Evolutionary conservation across 805 yeast species (phyloP).

Genomic region (Metschnikowia vanudenii): DNA sequence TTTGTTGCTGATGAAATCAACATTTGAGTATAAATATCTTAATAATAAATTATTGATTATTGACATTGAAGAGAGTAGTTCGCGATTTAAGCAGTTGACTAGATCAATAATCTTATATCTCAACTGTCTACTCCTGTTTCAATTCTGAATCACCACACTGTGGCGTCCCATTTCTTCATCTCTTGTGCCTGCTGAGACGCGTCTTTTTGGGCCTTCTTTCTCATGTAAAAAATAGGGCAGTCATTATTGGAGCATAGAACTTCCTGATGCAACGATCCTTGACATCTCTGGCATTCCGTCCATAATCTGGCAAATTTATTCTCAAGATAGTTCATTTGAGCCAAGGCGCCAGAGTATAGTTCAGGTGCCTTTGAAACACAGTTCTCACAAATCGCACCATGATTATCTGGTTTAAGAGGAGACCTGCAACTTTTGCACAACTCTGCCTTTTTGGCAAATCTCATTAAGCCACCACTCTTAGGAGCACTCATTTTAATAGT

Average conservation of each 20-base stretch:
- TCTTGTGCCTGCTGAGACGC: conserved; percentile 56
- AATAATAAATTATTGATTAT: too few relatives aligned
- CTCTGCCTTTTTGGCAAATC: conserved; percentile 85
- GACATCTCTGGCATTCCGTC: conserved; percentile 98
- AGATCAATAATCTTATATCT: background rate
- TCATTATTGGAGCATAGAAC: conserved; percentile 93
- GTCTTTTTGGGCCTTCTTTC: conserved; percentile 82
- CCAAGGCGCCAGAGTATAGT: conserved; percentile 76
- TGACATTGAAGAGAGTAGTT: too few relatives aligned
- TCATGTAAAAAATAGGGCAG: conserved; percentile 97
- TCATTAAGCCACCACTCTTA: conserved; percentile 84
- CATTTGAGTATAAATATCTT: too few relatives aligned
- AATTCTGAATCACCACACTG: conserved; percentile 43
- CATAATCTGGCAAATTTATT: conserved; percentile 82
- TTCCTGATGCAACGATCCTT: conserved; percentile 93
- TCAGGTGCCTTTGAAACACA: conserved; percentile 70
- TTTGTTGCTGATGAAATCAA: too few relatives aligned
- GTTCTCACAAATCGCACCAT: conserved; percentile 77
- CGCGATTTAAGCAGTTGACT: background rate
- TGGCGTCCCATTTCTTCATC: conserved; percentile 62
- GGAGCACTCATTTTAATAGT: conserved; percentile 72
- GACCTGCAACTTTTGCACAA: conserved; percentile 86
- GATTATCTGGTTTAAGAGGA: conserved; percentile 58
- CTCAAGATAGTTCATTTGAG: conserved; percentile 77
- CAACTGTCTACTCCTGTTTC: too few relatives aligned